Percentiles rank a stretch among this genome's conserved stretches.
phyloP scores from a whole-genome alignment of 2,329 filamentous ascomycete genomes.

The Tricladium varicosporioides region DNA sequence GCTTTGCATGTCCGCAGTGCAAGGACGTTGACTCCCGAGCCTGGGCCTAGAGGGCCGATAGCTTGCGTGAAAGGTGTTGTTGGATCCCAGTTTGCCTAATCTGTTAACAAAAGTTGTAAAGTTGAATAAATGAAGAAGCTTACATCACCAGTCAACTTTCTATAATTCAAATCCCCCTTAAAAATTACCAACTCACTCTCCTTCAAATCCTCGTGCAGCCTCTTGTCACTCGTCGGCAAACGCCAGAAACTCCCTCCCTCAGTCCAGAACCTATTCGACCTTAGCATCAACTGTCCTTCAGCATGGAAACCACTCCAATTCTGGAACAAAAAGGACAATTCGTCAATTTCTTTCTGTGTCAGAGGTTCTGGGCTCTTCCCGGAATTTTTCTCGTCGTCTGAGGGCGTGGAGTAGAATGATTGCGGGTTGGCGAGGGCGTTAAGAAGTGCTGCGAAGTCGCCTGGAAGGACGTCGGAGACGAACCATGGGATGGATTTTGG shows the following conservation, averaged over 20 bases:
- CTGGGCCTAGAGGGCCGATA: slow-evolving; percentile 79
- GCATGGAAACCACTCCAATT: slow-evolving; percentile 79
- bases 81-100: slow-evolving; percentile 73
- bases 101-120: slow-evolving; percentile 11
- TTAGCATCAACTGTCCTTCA: slow-evolving; percentile 78
- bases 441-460: slow-evolving; percentile 81
- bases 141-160: slow-evolving; percentile 88
- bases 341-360: slow-evolving; percentile 61
- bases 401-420: slow-evolving; percentile 72
- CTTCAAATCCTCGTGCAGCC: slow-evolving; percentile 75
- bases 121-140: slow-evolving; percentile 35
- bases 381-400: slow-evolving; percentile 61
- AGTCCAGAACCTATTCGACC: slow-evolving; percentile 92
- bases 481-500: slow-evolving; percentile 98
- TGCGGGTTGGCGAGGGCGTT: slow-evolving; percentile 75
- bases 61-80: slow-evolving; percentile 83
- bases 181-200: slow-evolving; percentile 86
- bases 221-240: slow-evolving; percentile 65
- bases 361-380: slow-evolving; percentile 60
- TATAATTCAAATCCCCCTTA: slow-evolving; percentile 96
- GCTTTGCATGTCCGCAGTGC: slow-evolving; percentile 94
- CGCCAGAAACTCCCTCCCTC: slow-evolving; percentile 85
- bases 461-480: slow-evolving; percentile 88
- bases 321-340: slow-evolving; percentile 74
- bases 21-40: slow-evolving; percentile 79